Evolutionary conservation across 1,139 yeast species (phyloP), one percentile per base, ranked within the genome.

Genomic region (Candida smagusa): DNA sequence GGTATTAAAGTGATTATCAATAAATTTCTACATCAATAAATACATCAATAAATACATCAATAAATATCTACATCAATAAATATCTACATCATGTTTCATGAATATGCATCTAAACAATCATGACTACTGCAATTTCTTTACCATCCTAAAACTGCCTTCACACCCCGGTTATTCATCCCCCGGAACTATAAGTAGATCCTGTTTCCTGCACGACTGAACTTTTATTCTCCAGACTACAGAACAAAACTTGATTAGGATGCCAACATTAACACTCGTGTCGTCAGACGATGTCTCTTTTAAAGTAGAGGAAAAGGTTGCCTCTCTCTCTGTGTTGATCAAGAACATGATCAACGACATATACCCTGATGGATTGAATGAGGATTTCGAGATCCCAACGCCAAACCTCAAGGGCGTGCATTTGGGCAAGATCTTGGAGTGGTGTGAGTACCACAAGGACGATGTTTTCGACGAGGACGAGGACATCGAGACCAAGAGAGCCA

Each of bases 341-440:
- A 87, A 90, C 62, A 84, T 92, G 90, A 74, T 92, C 49, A 84
- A 80, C 51, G 96, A 89, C 64, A 72, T 81, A 65, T 71, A 74
- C 46, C 84, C 83, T 30, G 77, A 72, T 48, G 79, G 77, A 12
- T 70, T 77, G 42, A 76, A 72, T 40, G 80, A 74, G 46, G 85
- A 79, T 38, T 79, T 86, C 45, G 96, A 87, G 52, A 82, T 89
- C 51, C 97, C 97, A 28, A 83, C 92, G 21, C 97, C 96, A 35
- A 89, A 87, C 54, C 96, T 89, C 33, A 72, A 92, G 54, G 79
- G 88, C 12, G 77, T 86, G 19, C 97, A 92, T 22, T 75, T 94
- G 64, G 80, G 84, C 58, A 89, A 90, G 60, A 94, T 94, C 16
- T 72, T 92, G 40, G 97, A 92, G 60, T 92, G 97, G 95, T 92